Conservation (phyloP, 345 rosid genomes). For the Eutrema yunnanense region DNA sequence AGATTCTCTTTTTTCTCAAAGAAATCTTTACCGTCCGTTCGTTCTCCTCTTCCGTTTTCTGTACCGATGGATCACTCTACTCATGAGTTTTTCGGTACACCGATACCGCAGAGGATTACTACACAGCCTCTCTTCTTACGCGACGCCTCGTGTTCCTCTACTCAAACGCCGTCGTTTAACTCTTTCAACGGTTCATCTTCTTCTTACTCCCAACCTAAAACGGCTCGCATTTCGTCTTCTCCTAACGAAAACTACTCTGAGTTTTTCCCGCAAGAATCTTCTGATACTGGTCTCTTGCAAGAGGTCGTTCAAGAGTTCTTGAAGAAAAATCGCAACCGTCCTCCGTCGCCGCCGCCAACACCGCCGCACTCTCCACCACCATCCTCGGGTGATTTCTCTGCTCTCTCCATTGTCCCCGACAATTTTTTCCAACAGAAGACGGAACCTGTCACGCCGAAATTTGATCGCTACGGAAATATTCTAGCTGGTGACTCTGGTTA, state of each 20-base stretch:
- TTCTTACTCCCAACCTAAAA: not conserved
- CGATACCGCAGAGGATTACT: conserved; percentile 20
- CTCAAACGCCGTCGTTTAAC: not conserved
- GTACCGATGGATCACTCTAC: conserved; percentile 11
- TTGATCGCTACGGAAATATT: not conserved
- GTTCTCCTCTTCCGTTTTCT: not conserved
- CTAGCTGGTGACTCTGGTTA: not conserved
- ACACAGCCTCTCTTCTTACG: conserved; percentile 43
- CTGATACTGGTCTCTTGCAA: conserved; percentile 74
- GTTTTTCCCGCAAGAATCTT: conserved; percentile 46
- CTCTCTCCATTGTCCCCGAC: not conserved
- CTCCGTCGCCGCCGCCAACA: not conserved
- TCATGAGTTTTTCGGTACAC: conserved; percentile 3
- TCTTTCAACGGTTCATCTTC: not conserved
- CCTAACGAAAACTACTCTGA: conserved; percentile 13
- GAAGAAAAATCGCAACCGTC: conserved; percentile 9
- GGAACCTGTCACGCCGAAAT: not conserved
- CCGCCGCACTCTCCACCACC: not conserved
- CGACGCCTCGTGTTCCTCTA: conserved; percentile 38
- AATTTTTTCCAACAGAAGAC: not conserved
- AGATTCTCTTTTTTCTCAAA: conserved; percentile 28
- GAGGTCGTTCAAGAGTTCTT: conserved; percentile 73
- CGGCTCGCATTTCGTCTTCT: conserved; percentile 6
- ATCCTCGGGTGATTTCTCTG: not conserved
- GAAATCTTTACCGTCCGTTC: conserved; percentile 24